Evolutionary conservation across 1,284 basidiomycete species (phyloP).

Genomic region (Pseudozyma pruni): DNA sequence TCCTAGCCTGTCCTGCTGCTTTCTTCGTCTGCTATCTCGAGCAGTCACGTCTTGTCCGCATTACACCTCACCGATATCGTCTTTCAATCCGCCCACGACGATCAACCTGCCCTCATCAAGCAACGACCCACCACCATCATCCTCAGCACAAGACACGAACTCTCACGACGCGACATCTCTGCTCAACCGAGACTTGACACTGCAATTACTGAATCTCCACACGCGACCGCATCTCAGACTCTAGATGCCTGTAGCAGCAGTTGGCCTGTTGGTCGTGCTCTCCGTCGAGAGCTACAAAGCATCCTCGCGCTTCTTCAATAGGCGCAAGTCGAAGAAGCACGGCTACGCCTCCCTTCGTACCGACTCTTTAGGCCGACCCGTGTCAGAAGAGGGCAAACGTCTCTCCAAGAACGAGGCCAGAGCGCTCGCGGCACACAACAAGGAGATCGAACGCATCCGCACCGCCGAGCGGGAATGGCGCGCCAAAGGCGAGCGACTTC

Average conservation of each 20-base stretch:
- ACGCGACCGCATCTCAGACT: not conserved
- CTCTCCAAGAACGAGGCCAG: slow-evolving; percentile 46
- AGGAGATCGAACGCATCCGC: slow-evolving; percentile 44
- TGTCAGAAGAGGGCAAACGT: slow-evolving; percentile 40
- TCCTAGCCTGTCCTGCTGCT: too few species aligned
- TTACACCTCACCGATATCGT: not conserved
- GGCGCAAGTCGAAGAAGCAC: slow-evolving; percentile 44
- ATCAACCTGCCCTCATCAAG: not conserved
- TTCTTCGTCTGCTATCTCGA: too few species aligned
- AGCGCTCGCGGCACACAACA: slow-evolving; percentile 38
- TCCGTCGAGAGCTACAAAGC: slow-evolving; percentile 49
- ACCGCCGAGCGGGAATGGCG: slow-evolving; percentile 51
- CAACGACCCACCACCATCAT: not conserved
- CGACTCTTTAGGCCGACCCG: slow-evolving; percentile 37
- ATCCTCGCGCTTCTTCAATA: slow-evolving; percentile 38
- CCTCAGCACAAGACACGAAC: not conserved
- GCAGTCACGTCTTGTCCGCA: too few species aligned
- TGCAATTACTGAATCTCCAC: too few species aligned
- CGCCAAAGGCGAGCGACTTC: slow-evolving; percentile 35
- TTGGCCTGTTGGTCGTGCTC: slow-evolving; percentile 35
- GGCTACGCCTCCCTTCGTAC: slow-evolving; percentile 46
- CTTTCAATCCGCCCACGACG: not conserved
- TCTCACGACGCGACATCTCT: too few species aligned
- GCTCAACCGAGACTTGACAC: too few species aligned
- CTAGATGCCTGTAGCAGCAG: slow-evolving; percentile 37